Base-by-base conservation (phyloP, 805 yeast species). In the Cyberlindnera maclurae region DNA sequence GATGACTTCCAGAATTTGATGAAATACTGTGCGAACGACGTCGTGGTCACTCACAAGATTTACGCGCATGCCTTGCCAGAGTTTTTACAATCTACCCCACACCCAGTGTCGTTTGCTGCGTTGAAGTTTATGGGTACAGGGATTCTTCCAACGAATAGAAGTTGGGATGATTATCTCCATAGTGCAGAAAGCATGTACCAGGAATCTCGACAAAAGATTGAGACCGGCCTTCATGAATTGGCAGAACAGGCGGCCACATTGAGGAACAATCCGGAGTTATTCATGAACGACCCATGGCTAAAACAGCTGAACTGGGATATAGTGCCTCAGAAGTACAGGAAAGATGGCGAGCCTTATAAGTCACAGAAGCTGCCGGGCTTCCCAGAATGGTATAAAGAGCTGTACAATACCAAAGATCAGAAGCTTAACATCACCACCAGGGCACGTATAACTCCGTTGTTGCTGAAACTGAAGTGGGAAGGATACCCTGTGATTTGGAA, bases 41-140 rank as follows among this genome's bases (percentile, higher is more conserved):
- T 88, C 0, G 63, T 64, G 7, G 79, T 81, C 2, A 93, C 98
- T 0, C 81, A 71, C 50, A 63, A 64, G 42, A 86, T 90, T 3
- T 79, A 80, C 46, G 65, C 70, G 41, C 75, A 75, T 42, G 73
- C 88, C 1, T 75, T 79, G 26, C 96, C 96, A 1, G 62, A 65
- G 27, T 93, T 85, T 52, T 58, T 73, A 20, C 51, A 65, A 26
- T 71, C 76, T 36, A 77, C 89, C 32, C 96, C 98, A 0, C 98
- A 93, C 59, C 97, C 98, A 0, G 95, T 90, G 2, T 84, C 95
- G 12, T 82, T 89, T 63, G 89, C 93, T 1, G 96, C 96, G 2
- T 63, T 93, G 33, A 69, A 82, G 47, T 80, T 77, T 40, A 65
- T 93, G 52, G 79, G 88, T 9, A 70, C 81, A 15, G 73, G 84